A percentile compares a stretch with the other conserved stretches of the same genome.
Conservation (phyloP, 2,329 filamentous ascomycete species). For the Ophiostoma populinum region DNA sequence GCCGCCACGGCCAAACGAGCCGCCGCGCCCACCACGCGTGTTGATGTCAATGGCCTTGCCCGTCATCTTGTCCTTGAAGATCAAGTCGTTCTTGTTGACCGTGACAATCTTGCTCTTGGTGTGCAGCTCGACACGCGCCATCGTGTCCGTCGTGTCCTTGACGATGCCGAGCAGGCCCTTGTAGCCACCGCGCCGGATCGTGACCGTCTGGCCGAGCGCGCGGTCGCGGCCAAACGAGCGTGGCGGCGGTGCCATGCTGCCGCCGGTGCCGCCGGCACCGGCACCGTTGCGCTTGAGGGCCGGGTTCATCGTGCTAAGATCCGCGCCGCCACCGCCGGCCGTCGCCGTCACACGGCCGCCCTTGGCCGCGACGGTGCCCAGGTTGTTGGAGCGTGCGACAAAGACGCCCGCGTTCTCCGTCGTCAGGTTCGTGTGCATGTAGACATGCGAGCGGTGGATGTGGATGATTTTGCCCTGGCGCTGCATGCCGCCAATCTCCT, state of each 20-base stretch:
- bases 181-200: conserved; percentile 70
- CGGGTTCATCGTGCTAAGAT: conserved; percentile 84
- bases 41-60: conserved; percentile 63
- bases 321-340: conserved; percentile 44
- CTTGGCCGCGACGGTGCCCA: conserved; percentile 86
- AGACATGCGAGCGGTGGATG: conserved; percentile 84
- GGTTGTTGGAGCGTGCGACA: conserved; percentile 68
- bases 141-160: conserved; percentile 76
- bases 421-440: conserved; percentile 67
- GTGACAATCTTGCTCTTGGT: conserved; percentile 86
- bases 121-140: conserved; percentile 81
- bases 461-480: conserved; percentile 81
- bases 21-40: conserved; percentile 20
- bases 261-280: conserved; percentile 32
- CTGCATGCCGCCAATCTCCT: conserved; percentile 72
- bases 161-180: conserved; percentile 92
- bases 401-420: conserved; percentile 82
- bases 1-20: conserved; percentile 14
- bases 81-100: conserved; percentile 64
- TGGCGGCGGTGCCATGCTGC: conserved; percentile 46
- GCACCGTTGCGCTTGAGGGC: conserved; percentile 61
- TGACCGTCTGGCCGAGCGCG: conserved; percentile 80
- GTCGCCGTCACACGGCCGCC: conserved; percentile 57
- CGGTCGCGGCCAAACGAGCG: conserved; percentile 66
- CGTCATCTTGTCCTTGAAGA: conserved; percentile 69